Percentiles rank a stretch among this genome's conserved stretches.
Evolutionary conservation across 768 basidiomycete genomes (phyloP).

Genomic region (Amanita phalloides): DNA sequence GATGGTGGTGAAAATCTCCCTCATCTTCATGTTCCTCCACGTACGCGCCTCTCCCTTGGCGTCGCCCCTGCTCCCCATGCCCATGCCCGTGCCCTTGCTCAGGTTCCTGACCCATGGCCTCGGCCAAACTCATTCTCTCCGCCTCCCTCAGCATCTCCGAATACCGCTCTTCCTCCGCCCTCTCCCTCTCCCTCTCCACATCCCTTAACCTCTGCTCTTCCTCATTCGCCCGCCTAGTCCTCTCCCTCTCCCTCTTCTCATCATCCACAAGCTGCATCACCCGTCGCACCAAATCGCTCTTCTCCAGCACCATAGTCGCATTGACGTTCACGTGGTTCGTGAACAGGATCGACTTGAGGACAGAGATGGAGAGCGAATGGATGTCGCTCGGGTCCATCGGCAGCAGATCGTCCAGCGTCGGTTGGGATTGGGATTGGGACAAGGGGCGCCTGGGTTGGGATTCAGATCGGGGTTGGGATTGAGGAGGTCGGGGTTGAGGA

Average conservation of each 20-base stretch:
- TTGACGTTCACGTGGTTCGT: constrained; percentile 75
- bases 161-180: constrained; percentile 25
- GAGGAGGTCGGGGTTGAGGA: not conserved
- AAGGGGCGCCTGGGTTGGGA: not conserved
- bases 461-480: not conserved
- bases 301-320: constrained; percentile 59
- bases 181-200: not conserved
- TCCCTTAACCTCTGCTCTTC: constrained; percentile 19
- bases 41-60: no score
- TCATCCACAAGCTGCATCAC: constrained; percentile 55
- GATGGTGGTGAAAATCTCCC: not conserved
- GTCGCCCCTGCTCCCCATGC: not conserved
- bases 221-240: constrained; percentile 34
- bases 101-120: not conserved
- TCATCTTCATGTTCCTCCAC: no score
- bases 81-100: not conserved
- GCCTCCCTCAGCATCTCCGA: constrained; percentile 25
- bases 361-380: constrained; percentile 50
- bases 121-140: constrained; percentile 11
- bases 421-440: constrained; percentile 12
- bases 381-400: constrained; percentile 47
- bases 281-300: constrained; percentile 70
- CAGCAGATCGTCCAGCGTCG: constrained; percentile 62
- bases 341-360: constrained; percentile 72
- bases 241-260: constrained; percentile 44